phyloP scores from a whole-genome alignment of 768 basidiomycete genomes.

The Termitomyces titanicus region DNA sequence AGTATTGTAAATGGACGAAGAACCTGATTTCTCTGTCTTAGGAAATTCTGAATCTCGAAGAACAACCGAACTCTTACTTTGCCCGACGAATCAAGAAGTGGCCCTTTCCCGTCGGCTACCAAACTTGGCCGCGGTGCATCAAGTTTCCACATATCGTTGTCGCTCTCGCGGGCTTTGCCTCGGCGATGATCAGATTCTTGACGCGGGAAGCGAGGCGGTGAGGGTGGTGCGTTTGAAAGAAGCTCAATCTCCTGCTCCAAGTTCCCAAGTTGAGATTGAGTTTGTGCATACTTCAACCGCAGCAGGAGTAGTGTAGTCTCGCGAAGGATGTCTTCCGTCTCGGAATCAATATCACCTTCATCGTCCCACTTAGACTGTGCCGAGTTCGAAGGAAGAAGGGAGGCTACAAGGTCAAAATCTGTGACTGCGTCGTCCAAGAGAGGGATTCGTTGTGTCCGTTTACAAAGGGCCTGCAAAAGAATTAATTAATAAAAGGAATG shows the following conservation, averaged over 20 bases:
- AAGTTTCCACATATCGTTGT: conserved; percentile 68
- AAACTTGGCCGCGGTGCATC: conserved; percentile 49
- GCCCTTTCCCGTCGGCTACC: conserved; percentile 49
- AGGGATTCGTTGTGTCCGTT: conserved; percentile 43
- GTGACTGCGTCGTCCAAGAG: conserved; percentile 29
- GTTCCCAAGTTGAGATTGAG: conserved; percentile 62
- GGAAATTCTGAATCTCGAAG: background rate
- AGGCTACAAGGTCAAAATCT: conserved; percentile 62
- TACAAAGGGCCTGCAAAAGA: conserved; percentile 45
- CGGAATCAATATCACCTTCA: conserved; percentile 49
- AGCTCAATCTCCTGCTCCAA: conserved; percentile 72
- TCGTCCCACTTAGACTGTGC: conserved; percentile 20
- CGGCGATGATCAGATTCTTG: conserved; percentile 31
- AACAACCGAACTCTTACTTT: conserved; percentile 47
- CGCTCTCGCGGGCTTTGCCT: conserved; percentile 34
- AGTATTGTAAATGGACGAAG: conserved; percentile 92
- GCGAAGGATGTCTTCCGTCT: conserved; percentile 63
- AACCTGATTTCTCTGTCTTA: conserved; percentile 44
- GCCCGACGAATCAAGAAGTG: conserved; percentile 71
- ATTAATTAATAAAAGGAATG: background rate
- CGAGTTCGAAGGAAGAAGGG: conserved; percentile 46
- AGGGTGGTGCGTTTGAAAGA: conserved; percentile 50
- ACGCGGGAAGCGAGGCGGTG: conserved; percentile 25
- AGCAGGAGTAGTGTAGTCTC: conserved; percentile 68
- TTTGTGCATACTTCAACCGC: conserved; percentile 67